phyloP scores from a whole-genome alignment of 148 eudicot species.

The Mesembryanthemum crystallinum region DNA sequence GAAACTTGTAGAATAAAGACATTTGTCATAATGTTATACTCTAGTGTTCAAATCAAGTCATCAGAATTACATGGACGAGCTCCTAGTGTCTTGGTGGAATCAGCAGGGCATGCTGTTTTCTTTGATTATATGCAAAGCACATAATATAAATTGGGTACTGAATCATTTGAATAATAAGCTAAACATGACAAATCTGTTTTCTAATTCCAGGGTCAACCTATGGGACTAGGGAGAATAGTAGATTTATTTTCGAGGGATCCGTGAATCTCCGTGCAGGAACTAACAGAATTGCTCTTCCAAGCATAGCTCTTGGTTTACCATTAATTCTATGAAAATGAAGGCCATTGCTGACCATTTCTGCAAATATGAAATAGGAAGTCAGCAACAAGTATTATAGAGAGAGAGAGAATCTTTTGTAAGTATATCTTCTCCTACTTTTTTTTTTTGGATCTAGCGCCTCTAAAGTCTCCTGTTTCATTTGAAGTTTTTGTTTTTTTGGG shows the following conservation, averaged over 20 bases:
- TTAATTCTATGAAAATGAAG: too few species aligned
- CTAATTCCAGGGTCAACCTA: conserved; percentile 64
- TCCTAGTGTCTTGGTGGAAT: conserved; percentile 65
- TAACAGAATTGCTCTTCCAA: conserved; percentile 68
- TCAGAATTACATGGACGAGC: conserved; percentile 56
- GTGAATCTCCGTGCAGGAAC: conserved; percentile 59
- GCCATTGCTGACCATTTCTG: too few species aligned
- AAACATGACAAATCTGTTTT: background rate
- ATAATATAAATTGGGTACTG: background rate
- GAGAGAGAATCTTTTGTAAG: too few species aligned
- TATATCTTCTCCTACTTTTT: too few species aligned
- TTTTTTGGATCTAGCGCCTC: too few species aligned
- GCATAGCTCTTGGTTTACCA: conserved; percentile 85
- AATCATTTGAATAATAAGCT: background rate
- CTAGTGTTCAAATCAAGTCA: conserved; percentile 60
- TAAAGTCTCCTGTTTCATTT: too few species aligned
- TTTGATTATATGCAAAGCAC: background rate
- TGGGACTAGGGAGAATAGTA: conserved; percentile 48
- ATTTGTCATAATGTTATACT: conserved; percentile 12
- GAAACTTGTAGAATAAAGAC: too few species aligned
- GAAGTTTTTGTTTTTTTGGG: too few species aligned
- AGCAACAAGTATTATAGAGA: too few species aligned
- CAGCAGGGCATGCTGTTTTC: conserved; percentile 69
- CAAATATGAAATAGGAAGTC: too few species aligned
- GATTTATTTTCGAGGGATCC: conserved; percentile 52